Base-by-base conservation (phyloP, 176 grass and related monocot genomes). In the Miscanthus lutarioriparius region DNA sequence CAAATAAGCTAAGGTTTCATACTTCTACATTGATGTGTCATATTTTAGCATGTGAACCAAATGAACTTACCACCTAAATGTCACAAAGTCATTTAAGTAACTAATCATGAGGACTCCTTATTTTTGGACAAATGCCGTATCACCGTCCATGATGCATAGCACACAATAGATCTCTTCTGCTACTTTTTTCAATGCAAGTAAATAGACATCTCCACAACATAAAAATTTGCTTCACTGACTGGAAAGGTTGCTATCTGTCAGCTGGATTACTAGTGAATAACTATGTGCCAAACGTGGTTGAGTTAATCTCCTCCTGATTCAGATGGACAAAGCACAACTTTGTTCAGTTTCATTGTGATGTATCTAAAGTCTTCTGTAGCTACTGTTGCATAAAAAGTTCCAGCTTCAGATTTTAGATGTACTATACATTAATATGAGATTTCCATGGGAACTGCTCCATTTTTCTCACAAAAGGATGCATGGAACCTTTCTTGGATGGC, bases 171-270 rank as follows among this genome's bases (percentile, higher is more conserved):
- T 36, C 13, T 58, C 28, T 15, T 83, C 41, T 37, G 13, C 26
- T 56, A 9, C 9, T 77, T 70, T 51, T 61, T 30, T 77, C 32
- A 71, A 72, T 65, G 43, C 47, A 48, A 80, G 17, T 11, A 82
- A 82, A 23, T 77, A 43, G 35, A 72, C 43, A 86, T 90, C 36
- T 66, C 11, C 38, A 26, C n/a, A 41, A 72, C 37, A 86, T 22
- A 76, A 85, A 80, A 38, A 25, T 25, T 51, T 64, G 33, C 25
- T 63, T 10, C 15, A 67, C 16, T 43, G 14, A 30, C n/a, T 68
- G 14, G 25, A 79, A 22, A 89, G 22, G 22, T 27, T 76, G 80
- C 41, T 30, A 30, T 32, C 35, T 63, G 39, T 44, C 28, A 68
- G 23, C 62, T 36, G 12, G n/a, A 59, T 80, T 73, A 61, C 22